phyloP scores from a whole-genome alignment of 2,329 filamentous ascomycete genomes.

The Ophiosphaerella korrae region DNA sequence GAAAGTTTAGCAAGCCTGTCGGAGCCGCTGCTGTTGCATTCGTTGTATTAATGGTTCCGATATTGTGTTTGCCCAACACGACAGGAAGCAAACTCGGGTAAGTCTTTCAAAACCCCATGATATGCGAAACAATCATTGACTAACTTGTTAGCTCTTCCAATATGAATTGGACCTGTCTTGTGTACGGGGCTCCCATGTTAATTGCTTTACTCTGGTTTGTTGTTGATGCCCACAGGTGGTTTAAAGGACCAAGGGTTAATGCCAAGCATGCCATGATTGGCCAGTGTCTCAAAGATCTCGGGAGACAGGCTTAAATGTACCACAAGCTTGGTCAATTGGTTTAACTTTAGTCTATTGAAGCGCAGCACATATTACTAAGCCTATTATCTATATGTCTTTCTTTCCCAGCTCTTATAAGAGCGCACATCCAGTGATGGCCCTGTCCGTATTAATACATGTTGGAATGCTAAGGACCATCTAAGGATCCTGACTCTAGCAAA shows the following conservation, averaged over 20 bases:
- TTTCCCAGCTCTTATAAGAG: no score
- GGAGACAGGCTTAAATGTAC: no score
- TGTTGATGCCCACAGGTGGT: slow-evolving; percentile 69
- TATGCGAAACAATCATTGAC: slow-evolving; percentile 12
- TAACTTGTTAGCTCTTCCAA: slow-evolving; percentile 41
- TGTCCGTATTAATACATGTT: no score
- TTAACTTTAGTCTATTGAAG: no score
- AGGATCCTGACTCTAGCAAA: no score
- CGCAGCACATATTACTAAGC: no score
- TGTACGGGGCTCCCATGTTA: slow-evolving; percentile 69
- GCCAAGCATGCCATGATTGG: slow-evolving; percentile 61
- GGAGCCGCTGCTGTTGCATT: slow-evolving; percentile 64
- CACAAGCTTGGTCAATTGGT: no score
- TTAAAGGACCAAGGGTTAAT: slow-evolving; percentile 72
- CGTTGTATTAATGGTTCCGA: slow-evolving; percentile 69
- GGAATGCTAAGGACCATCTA: no score
- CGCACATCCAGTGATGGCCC: no score
- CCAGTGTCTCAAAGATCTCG: no score
- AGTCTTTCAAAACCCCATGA: slow-evolving; percentile 13
- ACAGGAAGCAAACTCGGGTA: slow-evolving; percentile 61
- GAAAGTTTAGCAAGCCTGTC: slow-evolving; percentile 62
- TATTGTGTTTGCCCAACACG: slow-evolving; percentile 67
- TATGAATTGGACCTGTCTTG: slow-evolving; percentile 74
- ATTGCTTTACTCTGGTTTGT: slow-evolving; percentile 66
- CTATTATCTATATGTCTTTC: no score